Percentiles rank a stretch among this genome's conserved stretches.
Conservation (phyloP, 768 basidiomycete genomes). For the Coprinopsis cinerea region DNA sequence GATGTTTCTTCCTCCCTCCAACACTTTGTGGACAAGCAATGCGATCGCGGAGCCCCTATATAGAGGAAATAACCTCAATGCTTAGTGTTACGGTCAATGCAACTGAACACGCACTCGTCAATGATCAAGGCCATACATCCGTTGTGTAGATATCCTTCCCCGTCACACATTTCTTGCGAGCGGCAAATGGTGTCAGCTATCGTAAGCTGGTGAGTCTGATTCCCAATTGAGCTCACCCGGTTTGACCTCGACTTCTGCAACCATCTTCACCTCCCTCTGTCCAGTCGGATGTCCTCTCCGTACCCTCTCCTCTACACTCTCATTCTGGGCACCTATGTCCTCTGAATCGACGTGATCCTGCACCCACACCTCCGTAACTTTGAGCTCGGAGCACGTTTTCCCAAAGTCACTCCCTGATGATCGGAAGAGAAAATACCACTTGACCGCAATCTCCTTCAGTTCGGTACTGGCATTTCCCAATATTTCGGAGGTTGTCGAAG, state of each 20-base stretch:
- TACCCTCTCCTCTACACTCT: neutral
- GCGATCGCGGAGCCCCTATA: constrained; percentile 19
- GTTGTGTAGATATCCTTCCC: constrained; percentile 12
- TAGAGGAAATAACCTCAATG: neutral
- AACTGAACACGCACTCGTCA: constrained; percentile 15
- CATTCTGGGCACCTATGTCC: neutral
- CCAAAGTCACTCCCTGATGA: constrained; percentile 3
- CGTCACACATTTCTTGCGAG: constrained; percentile 22
- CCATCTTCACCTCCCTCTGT: constrained; percentile 12
- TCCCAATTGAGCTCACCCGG: constrained; percentile 11
- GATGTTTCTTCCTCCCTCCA: constrained; percentile 7
- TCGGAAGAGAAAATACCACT: constrained; percentile 15
- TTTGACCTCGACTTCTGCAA: constrained; percentile 15
- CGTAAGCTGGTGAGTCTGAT: neutral
- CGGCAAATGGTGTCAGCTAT: neutral
- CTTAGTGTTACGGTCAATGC: neutral
- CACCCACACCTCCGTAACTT: constrained; percentile 15
- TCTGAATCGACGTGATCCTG: constrained; percentile 14
- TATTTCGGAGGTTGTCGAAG: constrained; percentile 1
- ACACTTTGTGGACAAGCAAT: constrained; percentile 13
- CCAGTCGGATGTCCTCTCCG: neutral
- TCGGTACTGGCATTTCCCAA: constrained; percentile 12
- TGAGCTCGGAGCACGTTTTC: constrained; percentile 5
- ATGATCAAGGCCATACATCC: constrained; percentile 15
- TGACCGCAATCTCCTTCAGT: constrained; percentile 13